Percentiles rank a stretch among this genome's conserved stretches.
These are phyloP conservation scores for Dendrobium nobile DNA, from an alignment of 106 monocot species.

Conservation along the genomic window DNA sequence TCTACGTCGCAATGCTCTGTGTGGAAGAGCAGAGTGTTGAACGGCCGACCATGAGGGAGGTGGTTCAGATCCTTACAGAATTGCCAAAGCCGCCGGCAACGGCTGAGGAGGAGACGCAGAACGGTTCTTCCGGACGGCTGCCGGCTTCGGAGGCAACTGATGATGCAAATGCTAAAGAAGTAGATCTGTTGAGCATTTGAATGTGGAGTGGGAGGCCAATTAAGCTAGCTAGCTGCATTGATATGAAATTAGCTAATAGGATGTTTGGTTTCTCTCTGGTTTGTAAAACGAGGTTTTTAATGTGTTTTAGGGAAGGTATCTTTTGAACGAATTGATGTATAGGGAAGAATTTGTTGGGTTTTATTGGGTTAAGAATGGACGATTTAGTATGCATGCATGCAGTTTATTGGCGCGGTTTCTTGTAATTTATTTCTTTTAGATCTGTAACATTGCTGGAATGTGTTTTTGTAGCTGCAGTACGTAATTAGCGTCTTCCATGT, in stretches of 20 bases:
- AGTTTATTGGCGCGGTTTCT: no score
- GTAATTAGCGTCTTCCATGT: background rate
- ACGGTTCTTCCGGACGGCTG: background rate
- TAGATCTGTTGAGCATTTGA: constrained; percentile 33
- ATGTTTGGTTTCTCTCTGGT: background rate
- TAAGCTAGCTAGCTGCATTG: no score
- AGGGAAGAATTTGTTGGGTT: constrained; percentile 4
- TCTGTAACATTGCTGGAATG: no score
- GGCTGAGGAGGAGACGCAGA: background rate
- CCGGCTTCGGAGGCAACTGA: background rate
- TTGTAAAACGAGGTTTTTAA: background rate
- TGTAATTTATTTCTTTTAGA: no score
- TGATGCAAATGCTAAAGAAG: constrained; percentile 3
- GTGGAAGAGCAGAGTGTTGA: constrained; percentile 82
- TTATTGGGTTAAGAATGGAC: background rate
- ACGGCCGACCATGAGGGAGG: constrained; percentile 87
- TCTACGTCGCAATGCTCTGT: constrained; percentile 83
- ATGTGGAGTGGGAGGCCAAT: no score
- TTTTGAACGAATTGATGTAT: background rate
- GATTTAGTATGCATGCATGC: no score
- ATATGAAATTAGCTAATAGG: background rate
- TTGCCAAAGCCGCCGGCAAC: constrained; percentile 25
- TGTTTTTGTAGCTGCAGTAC: background rate
- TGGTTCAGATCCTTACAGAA: constrained; percentile 80
- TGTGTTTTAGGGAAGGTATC: background rate